Evolutionary conservation across 345 rosid species (phyloP).

Genomic region (Ceriops tagal): DNA sequence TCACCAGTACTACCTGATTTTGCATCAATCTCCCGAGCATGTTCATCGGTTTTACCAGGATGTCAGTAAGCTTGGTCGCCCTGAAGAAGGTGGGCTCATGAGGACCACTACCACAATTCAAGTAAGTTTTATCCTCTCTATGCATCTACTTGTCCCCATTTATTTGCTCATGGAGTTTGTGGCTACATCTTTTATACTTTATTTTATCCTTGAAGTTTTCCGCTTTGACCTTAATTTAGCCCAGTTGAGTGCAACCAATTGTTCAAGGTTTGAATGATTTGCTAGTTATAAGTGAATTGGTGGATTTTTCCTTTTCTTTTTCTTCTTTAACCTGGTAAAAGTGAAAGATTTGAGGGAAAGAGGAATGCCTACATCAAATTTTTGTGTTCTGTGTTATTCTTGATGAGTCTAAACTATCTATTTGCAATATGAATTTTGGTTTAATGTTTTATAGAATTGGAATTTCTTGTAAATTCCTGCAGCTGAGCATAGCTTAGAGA

Average conservation of each 20-base stretch:
- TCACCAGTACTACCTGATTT: constrained; percentile 83
- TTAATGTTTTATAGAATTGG: too few species aligned
- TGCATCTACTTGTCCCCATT: neutral
- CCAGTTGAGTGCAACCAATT: too few species aligned
- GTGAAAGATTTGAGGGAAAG: too few species aligned
- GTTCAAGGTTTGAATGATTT: too few species aligned
- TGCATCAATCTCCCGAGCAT: constrained; percentile 83
- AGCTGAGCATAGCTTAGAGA: too few species aligned
- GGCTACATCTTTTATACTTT: neutral
- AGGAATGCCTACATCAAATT: neutral
- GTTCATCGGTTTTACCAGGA: constrained; percentile 96
- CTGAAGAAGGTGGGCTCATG: constrained; percentile 66
- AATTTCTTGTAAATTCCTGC: too few species aligned
- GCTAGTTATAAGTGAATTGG: too few species aligned
- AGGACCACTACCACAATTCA: constrained; percentile 75
- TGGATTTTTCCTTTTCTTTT: too few species aligned
- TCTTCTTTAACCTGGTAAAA: too few species aligned
- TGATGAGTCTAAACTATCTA: neutral
- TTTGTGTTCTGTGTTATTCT: neutral
- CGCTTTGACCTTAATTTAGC: too few species aligned
- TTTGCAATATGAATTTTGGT: neutral
- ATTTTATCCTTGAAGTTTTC: neutral
- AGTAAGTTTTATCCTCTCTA: constrained; percentile 36
- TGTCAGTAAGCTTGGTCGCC: constrained; percentile 86
- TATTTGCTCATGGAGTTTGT: neutral